phyloP scores from a whole-genome alignment of 2,329 filamentous ascomycete species.

The Penicillium italicum region DNA sequence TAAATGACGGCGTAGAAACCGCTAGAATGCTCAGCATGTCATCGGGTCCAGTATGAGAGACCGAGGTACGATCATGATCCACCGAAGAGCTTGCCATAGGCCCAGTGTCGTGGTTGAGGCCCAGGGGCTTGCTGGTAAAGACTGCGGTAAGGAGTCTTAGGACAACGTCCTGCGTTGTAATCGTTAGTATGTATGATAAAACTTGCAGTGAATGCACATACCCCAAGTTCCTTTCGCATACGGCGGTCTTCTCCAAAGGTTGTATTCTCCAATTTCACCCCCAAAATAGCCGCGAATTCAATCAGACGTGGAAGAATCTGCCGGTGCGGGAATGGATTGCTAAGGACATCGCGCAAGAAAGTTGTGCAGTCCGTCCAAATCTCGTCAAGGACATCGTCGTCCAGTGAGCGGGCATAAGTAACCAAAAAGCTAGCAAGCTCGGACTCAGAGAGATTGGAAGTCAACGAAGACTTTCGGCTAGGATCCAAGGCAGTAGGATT shows the following conservation, averaged over 20 bases:
- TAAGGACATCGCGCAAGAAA: slow-evolving; percentile 83
- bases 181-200: slow-evolving; percentile 20
- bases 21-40: slow-evolving; percentile 78
- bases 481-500: slow-evolving; percentile 78
- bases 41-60: slow-evolving; percentile 54
- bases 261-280: slow-evolving; percentile 95
- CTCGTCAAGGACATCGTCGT: slow-evolving; percentile 97
- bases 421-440: slow-evolving; percentile 87
- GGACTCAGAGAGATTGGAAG: slow-evolving; percentile 74
- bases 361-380: slow-evolving; percentile 94
- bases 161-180: slow-evolving; percentile 68
- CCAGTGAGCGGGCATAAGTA: slow-evolving; percentile 81
- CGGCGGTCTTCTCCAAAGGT: slow-evolving; percentile 92
- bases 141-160: slow-evolving; percentile 84
- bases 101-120: slow-evolving; percentile 59
- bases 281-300: slow-evolving; percentile 83
- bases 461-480: slow-evolving; percentile 79
- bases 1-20: slow-evolving; percentile 72
- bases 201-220: slow-evolving; percentile 46
- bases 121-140: slow-evolving; percentile 82
- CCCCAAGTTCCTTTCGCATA: slow-evolving; percentile 85
- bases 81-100: slow-evolving; percentile 41
- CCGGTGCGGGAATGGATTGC: slow-evolving; percentile 90
- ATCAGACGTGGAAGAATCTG: slow-evolving; percentile 82
- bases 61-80: slow-evolving; percentile 39